These are phyloP conservation scores for Phanerochaete carnosa DNA, from an alignment of 768 basidiomycete species.

Conservation along the genomic window DNA sequence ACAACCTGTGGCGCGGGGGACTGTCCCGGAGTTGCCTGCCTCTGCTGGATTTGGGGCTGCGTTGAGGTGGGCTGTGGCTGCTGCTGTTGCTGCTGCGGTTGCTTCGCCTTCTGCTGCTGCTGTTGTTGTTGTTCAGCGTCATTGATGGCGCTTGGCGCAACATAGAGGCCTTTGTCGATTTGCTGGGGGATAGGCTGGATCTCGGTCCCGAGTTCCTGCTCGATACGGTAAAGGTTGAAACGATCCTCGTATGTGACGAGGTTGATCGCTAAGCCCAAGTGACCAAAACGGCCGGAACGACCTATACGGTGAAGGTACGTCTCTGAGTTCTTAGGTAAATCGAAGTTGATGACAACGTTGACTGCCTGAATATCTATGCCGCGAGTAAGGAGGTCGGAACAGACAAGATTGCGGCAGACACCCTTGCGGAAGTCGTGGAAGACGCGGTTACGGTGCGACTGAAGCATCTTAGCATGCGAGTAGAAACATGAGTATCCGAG, in stretches of 20 bases:
- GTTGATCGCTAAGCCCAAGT: constrained; percentile 95
- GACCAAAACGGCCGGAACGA: constrained; percentile 95
- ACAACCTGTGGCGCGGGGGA: constrained; percentile 25
- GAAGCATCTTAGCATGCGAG: constrained; percentile 99
- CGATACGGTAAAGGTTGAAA: constrained; percentile 96
- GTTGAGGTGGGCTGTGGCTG: constrained; percentile 15
- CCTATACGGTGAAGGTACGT: constrained; percentile 99
- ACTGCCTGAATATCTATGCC: constrained; percentile 99
- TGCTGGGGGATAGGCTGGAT: constrained; percentile 91
- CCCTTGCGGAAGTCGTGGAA: constrained; percentile 99
- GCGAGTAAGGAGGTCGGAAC: constrained; percentile 94
- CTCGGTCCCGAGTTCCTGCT: constrained; percentile 97
- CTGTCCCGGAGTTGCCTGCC: constrained; percentile 17
- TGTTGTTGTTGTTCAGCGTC: constrained; percentile 45
- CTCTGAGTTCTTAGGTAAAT: constrained; percentile 98
- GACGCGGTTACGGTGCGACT: constrained; percentile 97
- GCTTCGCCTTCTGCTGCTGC: constrained; percentile 23
- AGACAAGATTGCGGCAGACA: constrained; percentile 97
- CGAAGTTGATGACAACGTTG: constrained; percentile 99
- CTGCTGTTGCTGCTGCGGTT: constrained; percentile 22
- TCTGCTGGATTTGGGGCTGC: constrained; percentile 23
- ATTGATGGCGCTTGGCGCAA: constrained; percentile 59
- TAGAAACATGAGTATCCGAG: constrained; percentile 99
- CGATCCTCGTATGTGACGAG: constrained; percentile 97
- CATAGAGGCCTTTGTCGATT: constrained; percentile 92